Base-by-base conservation (phyloP, 129 eudicot species). In the Chrysanthemum seticuspe region DNA sequence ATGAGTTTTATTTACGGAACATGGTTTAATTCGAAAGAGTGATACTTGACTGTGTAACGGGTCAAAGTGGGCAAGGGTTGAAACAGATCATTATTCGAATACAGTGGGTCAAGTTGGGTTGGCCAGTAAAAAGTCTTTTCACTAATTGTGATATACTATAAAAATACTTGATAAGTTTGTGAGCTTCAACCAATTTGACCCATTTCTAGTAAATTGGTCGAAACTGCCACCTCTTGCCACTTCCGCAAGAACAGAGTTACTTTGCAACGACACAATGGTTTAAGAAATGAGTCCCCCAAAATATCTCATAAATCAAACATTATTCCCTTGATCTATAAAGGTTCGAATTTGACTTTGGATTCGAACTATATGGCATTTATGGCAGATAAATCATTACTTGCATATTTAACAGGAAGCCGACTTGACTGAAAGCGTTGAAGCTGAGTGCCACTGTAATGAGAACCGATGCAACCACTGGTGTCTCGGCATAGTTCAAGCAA, bases 381-480 rank as follows among this genome's bases (percentile, higher is more conserved):
- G 50, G 19, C 12, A n/a, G 61, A 25, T 40, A 52, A 55, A 3
- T 54, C 82, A n/a, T 84, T 90, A 94, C 99, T 70, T 94, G 99
- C 87, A 94, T 90, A 76, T 94, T 94, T 53, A 94, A 89, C 14
- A 94, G 78, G 78, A 90, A 94, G 10, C 99, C 99, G 21, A 97
- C 99, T 88, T 94, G 99, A 82, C 96, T 94, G 76, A 90, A 94
- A 67, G 99, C 76, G 80, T 97, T 88, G 18, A 94, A 76, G 82
- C 99, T 94, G 74, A 94, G 87, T n/a, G 99, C 99, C 7, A 86
- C 12, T 4, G 99, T 90, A 27, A 94, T 79, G 56, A 79, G 76
- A 21, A 94, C 62, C 3, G 99, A 73, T 53, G 99, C 99, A 79
- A 81, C 76, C 4, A 72, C 76, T 2, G 99, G 99, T 62, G 99